These are phyloP conservation scores for Malassezia sympodialis DNA, from an alignment of 1,284 basidiomycete genomes.

Conservation along the genomic window DNA sequence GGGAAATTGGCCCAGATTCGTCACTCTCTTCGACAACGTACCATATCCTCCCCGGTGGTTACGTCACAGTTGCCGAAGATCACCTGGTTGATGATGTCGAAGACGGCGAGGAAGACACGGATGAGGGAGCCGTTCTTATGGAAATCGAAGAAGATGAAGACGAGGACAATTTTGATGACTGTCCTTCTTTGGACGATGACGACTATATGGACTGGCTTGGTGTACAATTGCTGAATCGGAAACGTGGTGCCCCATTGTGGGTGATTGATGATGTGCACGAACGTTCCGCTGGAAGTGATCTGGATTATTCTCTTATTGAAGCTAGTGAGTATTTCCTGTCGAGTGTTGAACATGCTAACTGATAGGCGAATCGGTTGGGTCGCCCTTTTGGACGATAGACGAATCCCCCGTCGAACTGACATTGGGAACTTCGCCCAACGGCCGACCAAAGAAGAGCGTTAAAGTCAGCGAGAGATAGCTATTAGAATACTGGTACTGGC, in stretches of 20 bases:
- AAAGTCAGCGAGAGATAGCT: not conserved
- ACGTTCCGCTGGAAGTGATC: not conserved
- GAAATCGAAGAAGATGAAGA: conserved; percentile 11
- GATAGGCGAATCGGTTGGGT: not conserved
- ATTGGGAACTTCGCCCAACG: conserved; percentile 6
- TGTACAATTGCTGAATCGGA: conserved; percentile 21
- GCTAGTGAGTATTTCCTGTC: conserved; percentile 7
- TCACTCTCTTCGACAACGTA: not conserved
- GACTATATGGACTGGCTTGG: conserved; percentile 33
- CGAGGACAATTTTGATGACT: conserved; percentile 19
- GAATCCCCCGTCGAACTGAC: not conserved
- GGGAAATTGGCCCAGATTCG: not conserved
- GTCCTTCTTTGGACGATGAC: conserved; percentile 17
- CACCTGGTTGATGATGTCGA: conserved; percentile 14
- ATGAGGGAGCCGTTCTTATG: not conserved
- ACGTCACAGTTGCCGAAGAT: conserved; percentile 6
- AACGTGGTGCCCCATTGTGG: conserved; percentile 22
- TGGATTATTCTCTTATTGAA: conserved; percentile 8
- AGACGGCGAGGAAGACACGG: not conserved
- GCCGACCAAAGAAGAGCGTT: not conserved
- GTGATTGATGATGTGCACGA: conserved; percentile 22
- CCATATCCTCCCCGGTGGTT: conserved; percentile 10
- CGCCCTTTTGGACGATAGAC: not conserved
- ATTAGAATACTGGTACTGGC: not conserved
- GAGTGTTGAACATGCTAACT: not conserved